A percentile compares a stretch with the other conserved stretches of the same genome.
phyloP scores from a whole-genome alignment of 129 eudicot species.

The Arctium minus region DNA sequence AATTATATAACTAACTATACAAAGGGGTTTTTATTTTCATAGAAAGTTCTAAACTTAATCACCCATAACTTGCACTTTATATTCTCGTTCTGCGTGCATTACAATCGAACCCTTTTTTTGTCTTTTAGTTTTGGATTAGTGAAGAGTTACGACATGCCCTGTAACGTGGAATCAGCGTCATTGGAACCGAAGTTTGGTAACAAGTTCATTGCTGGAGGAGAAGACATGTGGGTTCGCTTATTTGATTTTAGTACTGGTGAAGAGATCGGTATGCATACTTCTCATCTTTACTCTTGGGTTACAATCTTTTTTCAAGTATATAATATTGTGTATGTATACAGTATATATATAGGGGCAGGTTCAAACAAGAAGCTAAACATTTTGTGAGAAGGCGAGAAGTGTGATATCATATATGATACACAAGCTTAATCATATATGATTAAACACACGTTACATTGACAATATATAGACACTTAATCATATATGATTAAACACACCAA shows the following conservation, averaged over 20 bases:
- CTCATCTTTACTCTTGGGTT: background rate
- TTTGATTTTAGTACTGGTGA: constrained; percentile 50
- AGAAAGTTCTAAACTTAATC: background rate
- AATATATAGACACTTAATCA: too few species aligned
- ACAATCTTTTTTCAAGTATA: background rate
- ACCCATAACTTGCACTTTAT: background rate
- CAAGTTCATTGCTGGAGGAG: constrained; percentile 54
- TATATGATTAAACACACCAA: too few species aligned
- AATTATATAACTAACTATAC: background rate
- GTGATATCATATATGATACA: too few species aligned
- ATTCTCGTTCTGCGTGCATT: background rate
- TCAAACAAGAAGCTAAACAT: too few species aligned
- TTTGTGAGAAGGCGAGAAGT: too few species aligned
- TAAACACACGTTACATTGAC: too few species aligned
- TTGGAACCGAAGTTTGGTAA: constrained; percentile 45
- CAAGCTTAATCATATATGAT: too few species aligned
- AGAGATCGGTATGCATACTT: constrained; percentile 43
- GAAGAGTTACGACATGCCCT: constrained; percentile 56
- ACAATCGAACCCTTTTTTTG: background rate
- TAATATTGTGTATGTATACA: too few species aligned
- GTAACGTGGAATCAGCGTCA: constrained; percentile 43
- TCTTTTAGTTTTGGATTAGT: constrained; percentile 43
- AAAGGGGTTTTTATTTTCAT: background rate
- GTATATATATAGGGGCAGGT: too few species aligned
- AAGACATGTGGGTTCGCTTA: constrained; percentile 53